A percentile compares a stretch with the other conserved stretches of the same genome.
phyloP scores from a whole-genome alignment of 169 alveolate genomes.

The Babesia gibsoni region DNA sequence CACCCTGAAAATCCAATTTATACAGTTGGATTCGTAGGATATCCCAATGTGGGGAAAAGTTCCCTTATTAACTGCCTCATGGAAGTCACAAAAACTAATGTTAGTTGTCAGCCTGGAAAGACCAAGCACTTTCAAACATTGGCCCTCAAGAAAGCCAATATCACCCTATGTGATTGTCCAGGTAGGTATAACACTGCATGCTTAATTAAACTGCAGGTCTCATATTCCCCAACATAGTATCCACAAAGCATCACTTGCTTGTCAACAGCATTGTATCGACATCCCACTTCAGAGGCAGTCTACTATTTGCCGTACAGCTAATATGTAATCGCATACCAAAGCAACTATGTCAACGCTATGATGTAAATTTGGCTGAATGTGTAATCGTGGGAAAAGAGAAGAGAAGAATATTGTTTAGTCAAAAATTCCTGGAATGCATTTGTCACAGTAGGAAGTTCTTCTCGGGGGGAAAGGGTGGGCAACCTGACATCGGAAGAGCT shows the following conservation, averaged over 20 bases:
- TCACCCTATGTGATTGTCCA: conserved; percentile 95
- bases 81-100: conserved; percentile 91
- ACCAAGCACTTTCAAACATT: conserved; percentile 97
- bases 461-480: conserved; percentile 91
- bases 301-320: conserved; percentile 88
- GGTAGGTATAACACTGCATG: conserved; percentile 34
- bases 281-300: conserved; percentile 91
- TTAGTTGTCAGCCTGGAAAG: conserved; percentile 97
- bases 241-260: conserved; percentile 94
- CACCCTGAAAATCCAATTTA: conserved; percentile 47
- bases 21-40: conserved; percentile 97
- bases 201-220: conserved; percentile 80
- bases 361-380: conserved; percentile 46
- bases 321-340: conserved; percentile 90
- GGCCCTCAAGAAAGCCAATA: conserved; percentile 67
- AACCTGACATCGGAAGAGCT: conserved; percentile 92
- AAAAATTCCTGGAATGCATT: conserved; percentile 76
- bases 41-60: conserved; percentile 99
- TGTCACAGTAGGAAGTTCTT: conserved; percentile 76
- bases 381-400: conserved; percentile 17
- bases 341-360: conserved; percentile 70
- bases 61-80: conserved; percentile 95
- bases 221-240: conserved; percentile 95
- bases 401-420: conserved; percentile 66
- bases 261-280: conserved; percentile 95